Base-by-base conservation (phyloP, 2,329 filamentous ascomycete species). In the Thyridium curvatum region DNA sequence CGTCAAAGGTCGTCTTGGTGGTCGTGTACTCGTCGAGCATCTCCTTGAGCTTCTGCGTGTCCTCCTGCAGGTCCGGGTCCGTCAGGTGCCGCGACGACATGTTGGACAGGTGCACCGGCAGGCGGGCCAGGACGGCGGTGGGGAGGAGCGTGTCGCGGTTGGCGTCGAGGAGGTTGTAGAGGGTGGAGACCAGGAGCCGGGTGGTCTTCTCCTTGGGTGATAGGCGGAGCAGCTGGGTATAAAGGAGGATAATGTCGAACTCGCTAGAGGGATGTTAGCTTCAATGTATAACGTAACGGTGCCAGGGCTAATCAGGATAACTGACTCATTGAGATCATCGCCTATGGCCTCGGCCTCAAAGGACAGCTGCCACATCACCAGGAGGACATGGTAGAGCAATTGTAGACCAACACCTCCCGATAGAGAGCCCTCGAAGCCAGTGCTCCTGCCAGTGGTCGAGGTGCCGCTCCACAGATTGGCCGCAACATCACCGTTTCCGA, bases 181-280 rank as follows among this genome's bases (percentile, higher is more conserved):
- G 76, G 8, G 91, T 96, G 9, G 89, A 89, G 33, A 97, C 74
- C 34, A 96, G 78, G 39, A 98, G 75, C 21, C 93, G 82, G 1
- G 91, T 97, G 2, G 91, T 97, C 72, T 98, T 98, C 61, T 97
- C 93, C 63, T 98, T 98, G 33, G 91, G 90, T 3, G 93, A 97
- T 32, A 95, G 72, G 39, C 89, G 84, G 40, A 98, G 73, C 30
- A 98, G 81, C 49, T 94, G 86, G n/a, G 86, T 89, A 61, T 95
- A 96, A 33, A 97, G 77, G 34, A 89, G 75, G 46, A 97, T 76
- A 49, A 97, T 84, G 55, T 97, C 90, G 64, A 95, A 88, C 63
- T 96, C 90, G 51, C 90, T 94, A 35, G 4, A 15, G 36, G 13
- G 13, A 9, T 16, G 14, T 35, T 4, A 35, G 30, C 26, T 15